Percentiles rank a stretch among this genome's conserved stretches.
phyloP scores from a whole-genome alignment of 305 asterid genomes.

The Fraxinus angustifolia region DNA sequence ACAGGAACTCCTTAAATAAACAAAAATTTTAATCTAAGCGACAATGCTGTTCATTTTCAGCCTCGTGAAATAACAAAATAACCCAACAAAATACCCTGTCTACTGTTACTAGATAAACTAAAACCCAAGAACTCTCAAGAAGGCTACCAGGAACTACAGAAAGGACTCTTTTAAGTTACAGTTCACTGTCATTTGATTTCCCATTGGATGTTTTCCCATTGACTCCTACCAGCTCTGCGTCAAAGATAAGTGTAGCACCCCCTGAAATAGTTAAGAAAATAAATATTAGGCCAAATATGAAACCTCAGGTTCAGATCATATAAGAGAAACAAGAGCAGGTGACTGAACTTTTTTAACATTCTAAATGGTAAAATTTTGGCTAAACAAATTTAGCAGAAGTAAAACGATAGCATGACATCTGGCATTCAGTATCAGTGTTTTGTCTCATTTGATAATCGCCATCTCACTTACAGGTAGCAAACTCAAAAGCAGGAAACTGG shows the following conservation, averaged over 20 bases:
- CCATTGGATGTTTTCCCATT: conserved; percentile 63
- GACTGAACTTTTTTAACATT: neutral
- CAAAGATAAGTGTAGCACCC: conserved; percentile 92
- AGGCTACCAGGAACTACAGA: neutral
- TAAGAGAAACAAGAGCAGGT: neutral
- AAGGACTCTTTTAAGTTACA: conserved; percentile 26
- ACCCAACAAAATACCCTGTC: neutral
- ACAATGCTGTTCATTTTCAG: neutral
- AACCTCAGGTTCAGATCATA: neutral
- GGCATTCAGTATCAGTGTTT: neutral
- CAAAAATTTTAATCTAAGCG: conserved; percentile 21
- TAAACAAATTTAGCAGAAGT: neutral
- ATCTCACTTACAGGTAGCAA: neutral
- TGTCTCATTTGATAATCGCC: neutral
- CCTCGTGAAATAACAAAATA: neutral
- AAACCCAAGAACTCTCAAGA: neutral
- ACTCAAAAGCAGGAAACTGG: neutral
- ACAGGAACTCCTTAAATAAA: conserved; percentile 2
- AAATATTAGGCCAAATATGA: neutral
- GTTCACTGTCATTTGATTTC: conserved; percentile 45
- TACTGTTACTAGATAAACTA: conserved; percentile 12
- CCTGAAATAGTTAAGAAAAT: conserved; percentile 40
- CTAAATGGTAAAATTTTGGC: neutral
- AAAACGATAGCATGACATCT: neutral
- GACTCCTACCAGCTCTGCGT: conserved; percentile 86